Base-by-base conservation (phyloP, 345 rosid genomes). In the Citrus cavaleriei region DNA sequence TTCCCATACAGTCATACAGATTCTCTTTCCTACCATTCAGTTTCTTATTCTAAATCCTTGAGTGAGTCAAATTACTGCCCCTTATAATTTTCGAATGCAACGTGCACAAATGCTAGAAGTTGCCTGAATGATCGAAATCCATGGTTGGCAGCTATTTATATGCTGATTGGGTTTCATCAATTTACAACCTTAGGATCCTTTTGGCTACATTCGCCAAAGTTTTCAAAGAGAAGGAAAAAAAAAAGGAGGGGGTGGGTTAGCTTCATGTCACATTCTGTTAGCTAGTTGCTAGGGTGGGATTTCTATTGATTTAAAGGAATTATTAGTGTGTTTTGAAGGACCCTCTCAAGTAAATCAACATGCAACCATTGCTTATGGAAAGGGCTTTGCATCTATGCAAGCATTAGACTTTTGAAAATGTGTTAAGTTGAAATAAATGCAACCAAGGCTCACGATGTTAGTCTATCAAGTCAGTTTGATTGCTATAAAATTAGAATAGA, bases 1-100 rank as follows among this genome's bases (percentile, higher is more conserved):
- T 84, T 77, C 79, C 85, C 60, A 63, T 71, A 32, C 68, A 60
- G 7, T 32, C 58, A 59, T 60, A 46, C 8, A 34, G 42, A 38
- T 49, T 74, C 67, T 79, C 27, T 34, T 27, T 32, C 27, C 34
- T 10, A 2, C 0, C 61, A 10, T 6, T 30, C 13, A 28, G 13
- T 10, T 30, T 63, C 49, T 32, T 30, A 9, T 51, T 75, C 46
- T 10, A 28, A 71, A 19, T 65, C 38, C 66, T 13, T 70, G 42
- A 46, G 34, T n/a, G 78, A 16, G 34, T 38, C 16, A 66, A 42
- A 3, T 62, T 4, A 2, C 1, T n/a, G 16, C 40, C 7, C 18
- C 35, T 42, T 40, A 37, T 13, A 46, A 34, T 46, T 74, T 27
- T 75, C 3, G 6, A 72, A 72, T 51, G 38, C n/a, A 27, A 70